These are phyloP conservation scores for Cercophora newfieldiana DNA, from an alignment of 495 filamentous ascomycete genomes.

Conservation along the genomic window DNA sequence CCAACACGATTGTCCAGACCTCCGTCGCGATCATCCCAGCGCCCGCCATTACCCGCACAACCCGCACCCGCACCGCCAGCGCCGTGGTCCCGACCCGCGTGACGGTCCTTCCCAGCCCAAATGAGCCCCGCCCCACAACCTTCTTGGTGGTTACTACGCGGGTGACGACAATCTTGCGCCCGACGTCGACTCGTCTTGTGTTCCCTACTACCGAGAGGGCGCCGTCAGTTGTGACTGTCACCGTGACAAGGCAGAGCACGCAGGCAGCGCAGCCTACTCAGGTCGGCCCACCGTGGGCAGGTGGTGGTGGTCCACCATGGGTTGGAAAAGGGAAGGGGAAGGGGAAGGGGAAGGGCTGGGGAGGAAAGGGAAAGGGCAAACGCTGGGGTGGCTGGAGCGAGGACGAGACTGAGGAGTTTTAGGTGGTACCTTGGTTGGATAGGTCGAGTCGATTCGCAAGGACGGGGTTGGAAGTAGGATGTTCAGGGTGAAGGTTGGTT, in stretches of 20 bases:
- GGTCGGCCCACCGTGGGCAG: not conserved
- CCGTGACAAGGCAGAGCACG: conserved; percentile 1
- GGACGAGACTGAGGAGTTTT: no score
- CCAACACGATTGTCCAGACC: not conserved
- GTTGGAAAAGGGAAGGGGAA: conserved; percentile 15
- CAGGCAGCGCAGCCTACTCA: not conserved
- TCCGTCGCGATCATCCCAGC: not conserved
- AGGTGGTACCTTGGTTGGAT: no score
- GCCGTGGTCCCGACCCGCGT: not conserved
- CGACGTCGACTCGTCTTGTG: not conserved
- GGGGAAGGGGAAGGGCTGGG: not conserved
- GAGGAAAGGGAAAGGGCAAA: not conserved
- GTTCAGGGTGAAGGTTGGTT: no score
- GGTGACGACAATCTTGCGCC: conserved; percentile 15
- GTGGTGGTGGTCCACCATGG: conserved; percentile 9
- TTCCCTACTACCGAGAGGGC: not conserved
- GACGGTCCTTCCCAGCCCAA: not conserved
- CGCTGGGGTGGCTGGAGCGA: no score
- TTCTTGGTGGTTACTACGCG: conserved; percentile 17
- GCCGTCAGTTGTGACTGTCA: conserved; percentile 16
- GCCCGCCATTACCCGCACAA: not conserved
- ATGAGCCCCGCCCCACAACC: not conserved
- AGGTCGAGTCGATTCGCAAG: no score
- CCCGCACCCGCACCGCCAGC: not conserved
- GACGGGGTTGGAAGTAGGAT: no score